These are phyloP conservation scores for Chrysanthemum seticuspe DNA, from an alignment of 129 eudicot genomes.

Conservation along the genomic window DNA sequence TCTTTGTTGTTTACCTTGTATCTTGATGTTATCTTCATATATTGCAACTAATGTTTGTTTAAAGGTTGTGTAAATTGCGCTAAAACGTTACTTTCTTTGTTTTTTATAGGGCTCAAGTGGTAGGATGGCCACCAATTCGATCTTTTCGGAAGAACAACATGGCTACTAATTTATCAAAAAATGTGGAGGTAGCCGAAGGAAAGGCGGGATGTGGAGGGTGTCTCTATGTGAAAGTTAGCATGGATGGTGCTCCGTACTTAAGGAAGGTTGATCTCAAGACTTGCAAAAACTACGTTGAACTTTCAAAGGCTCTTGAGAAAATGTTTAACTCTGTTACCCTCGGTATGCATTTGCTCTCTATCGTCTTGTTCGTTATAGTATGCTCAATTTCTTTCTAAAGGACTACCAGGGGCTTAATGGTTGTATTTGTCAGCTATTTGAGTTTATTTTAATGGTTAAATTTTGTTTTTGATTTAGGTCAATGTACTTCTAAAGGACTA, in stretches of 20 bases:
- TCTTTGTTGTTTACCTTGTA: neutral
- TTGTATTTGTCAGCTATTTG: neutral
- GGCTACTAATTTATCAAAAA: constrained; percentile 59
- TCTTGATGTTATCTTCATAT: neutral
- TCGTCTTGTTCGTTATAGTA: neutral
- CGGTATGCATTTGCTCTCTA: constrained; percentile 43
- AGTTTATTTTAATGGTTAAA: neutral
- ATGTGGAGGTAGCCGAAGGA: constrained; percentile 34
- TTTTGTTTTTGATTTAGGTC: constrained; percentile 48
- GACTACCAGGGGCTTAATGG: neutral
- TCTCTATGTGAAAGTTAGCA: constrained; percentile 94
- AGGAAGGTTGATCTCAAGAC: constrained; percentile 90
- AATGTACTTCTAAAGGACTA: constrained; percentile 53
- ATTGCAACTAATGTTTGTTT: neutral
- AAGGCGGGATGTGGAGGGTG: constrained; percentile 46
- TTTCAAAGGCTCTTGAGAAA: constrained; percentile 85
- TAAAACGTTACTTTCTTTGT: constrained; percentile 7
- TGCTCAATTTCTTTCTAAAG: no score
- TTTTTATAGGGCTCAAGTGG: constrained; percentile 70
- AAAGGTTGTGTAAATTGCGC: constrained; percentile 11
- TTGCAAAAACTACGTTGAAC: constrained; percentile 60
- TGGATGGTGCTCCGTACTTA: constrained; percentile 98
- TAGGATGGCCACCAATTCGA: constrained; percentile 99
- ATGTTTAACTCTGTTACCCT: constrained; percentile 85
- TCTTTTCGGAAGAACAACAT: constrained; percentile 89